Conservation (phyloP, 2,329 filamentous ascomycete genomes). For the Didymella lethalis region DNA sequence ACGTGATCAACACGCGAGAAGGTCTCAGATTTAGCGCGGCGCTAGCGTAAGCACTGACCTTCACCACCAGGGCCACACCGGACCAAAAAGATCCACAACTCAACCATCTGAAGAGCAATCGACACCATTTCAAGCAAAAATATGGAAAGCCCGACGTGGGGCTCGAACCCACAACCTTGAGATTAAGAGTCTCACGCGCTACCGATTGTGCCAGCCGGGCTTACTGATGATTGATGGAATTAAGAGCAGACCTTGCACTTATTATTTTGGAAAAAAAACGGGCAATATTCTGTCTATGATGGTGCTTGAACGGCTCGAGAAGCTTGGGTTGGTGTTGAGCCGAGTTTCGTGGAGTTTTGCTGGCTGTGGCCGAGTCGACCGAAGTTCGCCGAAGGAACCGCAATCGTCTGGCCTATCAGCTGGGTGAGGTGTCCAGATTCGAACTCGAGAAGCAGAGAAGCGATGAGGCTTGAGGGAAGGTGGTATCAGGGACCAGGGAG, state of each 20-base stretch:
- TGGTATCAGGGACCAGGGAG: background rate
- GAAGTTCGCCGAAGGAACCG: background rate
- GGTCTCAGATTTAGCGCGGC: background rate
- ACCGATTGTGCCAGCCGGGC: slow-evolving; percentile 22
- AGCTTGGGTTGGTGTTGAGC: background rate
- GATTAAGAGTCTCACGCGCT: slow-evolving; percentile 23
- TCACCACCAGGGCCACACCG: background rate
- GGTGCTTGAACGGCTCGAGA: too few relatives aligned
- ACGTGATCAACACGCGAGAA: background rate
- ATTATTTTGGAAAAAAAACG: background rate
- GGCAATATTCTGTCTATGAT: background rate
- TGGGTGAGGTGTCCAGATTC: background rate
- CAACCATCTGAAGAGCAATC: background rate
- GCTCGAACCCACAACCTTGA: slow-evolving; percentile 21
- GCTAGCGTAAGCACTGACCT: background rate
- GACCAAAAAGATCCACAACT: background rate
- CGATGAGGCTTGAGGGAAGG: background rate
- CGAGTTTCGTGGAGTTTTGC: background rate
- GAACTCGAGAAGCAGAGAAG: background rate
- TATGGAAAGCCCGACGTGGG: slow-evolving; percentile 16
- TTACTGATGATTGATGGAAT: slow-evolving; percentile 6
- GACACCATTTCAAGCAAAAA: background rate
- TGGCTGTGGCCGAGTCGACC: background rate
- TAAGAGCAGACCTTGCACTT: rapidly evolving
- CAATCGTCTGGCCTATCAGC: background rate